phyloP scores from a whole-genome alignment of 2,329 filamentous ascomycete species.

The Lasiodiplodia sp. region DNA sequence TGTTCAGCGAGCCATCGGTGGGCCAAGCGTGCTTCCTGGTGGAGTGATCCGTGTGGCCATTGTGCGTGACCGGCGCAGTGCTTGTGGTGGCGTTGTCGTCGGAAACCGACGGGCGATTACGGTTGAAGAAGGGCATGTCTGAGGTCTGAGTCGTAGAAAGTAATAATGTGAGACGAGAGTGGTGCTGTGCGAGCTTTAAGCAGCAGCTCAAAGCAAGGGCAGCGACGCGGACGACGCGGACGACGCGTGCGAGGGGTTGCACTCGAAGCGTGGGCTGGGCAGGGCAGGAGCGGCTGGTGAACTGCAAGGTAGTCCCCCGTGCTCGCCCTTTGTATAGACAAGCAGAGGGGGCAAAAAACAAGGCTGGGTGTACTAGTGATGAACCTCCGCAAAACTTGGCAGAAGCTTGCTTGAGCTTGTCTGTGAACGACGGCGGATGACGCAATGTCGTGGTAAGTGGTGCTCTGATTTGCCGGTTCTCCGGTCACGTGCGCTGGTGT shows the following conservation, averaged over 20 bases:
- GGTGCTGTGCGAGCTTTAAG: background rate
- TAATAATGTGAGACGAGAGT: background rate
- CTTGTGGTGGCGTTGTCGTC: constrained; percentile 43
- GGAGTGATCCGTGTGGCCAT: constrained; percentile 32
- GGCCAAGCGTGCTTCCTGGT: constrained; percentile 6
- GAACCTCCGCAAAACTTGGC: constrained; percentile 14
- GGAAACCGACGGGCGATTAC: constrained; percentile 40
- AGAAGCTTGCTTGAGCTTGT: constrained; percentile 18
- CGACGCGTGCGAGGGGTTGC: background rate
- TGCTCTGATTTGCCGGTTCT: background rate
- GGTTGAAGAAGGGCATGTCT: constrained; percentile 49
- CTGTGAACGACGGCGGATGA: background rate
- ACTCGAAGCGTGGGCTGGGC: background rate
- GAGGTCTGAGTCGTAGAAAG: background rate
- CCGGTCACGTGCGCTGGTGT: constrained; percentile 17
- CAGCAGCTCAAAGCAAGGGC: constrained; percentile 8
- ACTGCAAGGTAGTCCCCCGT: background rate
- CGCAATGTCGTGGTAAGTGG: constrained; percentile 4
- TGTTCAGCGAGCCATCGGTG: constrained; percentile 15
- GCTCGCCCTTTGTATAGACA: constrained; percentile 10
- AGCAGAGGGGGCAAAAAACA: background rate
- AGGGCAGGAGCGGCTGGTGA: background rate
- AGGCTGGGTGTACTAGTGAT: background rate
- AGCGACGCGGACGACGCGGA: background rate
- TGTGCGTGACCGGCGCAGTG: constrained; percentile 36